phyloP scores from a whole-genome alignment of 2,329 filamentous ascomycete species.

The Trichoderma hamatum region DNA sequence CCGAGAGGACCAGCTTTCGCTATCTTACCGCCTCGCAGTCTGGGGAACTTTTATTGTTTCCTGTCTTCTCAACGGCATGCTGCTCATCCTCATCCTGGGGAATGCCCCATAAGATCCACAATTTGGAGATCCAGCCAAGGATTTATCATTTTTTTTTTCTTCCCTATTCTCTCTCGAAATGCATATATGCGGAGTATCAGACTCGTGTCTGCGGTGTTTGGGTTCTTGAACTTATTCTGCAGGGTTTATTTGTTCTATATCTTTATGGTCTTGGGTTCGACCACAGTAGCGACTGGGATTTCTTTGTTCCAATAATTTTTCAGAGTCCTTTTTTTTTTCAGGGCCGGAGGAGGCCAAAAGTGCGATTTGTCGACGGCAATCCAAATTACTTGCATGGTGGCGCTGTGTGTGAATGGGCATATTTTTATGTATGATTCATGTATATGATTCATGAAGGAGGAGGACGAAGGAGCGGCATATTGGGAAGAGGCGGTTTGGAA shows the following conservation, averaged over 20 bases:
- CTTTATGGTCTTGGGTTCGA: not conserved
- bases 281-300: not conserved
- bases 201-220: constrained; percentile 16
- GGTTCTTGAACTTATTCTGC: not conserved
- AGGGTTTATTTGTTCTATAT: not conserved
- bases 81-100: constrained; percentile 47
- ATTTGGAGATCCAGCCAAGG: not conserved
- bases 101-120: constrained; percentile 39
- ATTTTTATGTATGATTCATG: not conserved
- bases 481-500: not conserved
- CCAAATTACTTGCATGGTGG: not conserved
- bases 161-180: not conserved
- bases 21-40: constrained; percentile 48
- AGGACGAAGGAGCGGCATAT: not conserved
- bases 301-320: not conserved
- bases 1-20: constrained; percentile 49
- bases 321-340: not conserved
- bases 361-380: not conserved
- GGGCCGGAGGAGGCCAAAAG: not conserved
- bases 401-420: not conserved
- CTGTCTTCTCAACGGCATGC: constrained; percentile 49
- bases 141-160: not conserved
- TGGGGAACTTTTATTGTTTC: constrained; percentile 43
- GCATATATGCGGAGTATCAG: constrained; percentile 16
- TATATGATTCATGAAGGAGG: not conserved